Evolutionary conservation across 129 eudicot species (phyloP), one percentile per base, ranked within the genome.

Genomic region (Centrapalus pauciflorus): DNA sequence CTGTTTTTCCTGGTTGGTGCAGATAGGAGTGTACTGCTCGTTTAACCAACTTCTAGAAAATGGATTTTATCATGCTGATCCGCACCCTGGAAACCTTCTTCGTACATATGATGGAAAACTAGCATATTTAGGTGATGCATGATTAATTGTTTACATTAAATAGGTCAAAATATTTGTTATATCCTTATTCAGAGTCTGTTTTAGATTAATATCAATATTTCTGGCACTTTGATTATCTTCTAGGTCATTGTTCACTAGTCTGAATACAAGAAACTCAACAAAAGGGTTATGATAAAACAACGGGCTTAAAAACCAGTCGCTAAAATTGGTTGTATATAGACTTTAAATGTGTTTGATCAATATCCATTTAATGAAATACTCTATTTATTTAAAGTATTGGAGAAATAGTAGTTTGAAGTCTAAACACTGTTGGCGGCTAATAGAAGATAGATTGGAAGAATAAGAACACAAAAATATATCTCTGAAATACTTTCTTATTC

Each of bases 61-160:
- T 81, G 99, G 99, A 2, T 94, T 94, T 68, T 94, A 94, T 79
- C 99, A 94, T 55, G 99, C 99, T 32, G 99, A 94, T 82, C 99
- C 99, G 45, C 99, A 94, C 78, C 99, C 99, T 61, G 99, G 99
- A 71, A 94, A 94, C 85, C 80, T 94, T 24, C 91, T 94, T 26
- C 97, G 97, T 55, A 89, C 97, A 71, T 70, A 81, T 80, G 99
- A 94, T 74, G 97, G 99, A 51, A 89, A 89, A 71, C 79, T 94
- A 62, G 99, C 99, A 17, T 94, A 94, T 84, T 69, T 94, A 82
- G 99, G 99, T 94, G 86, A 61, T 75, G 16, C 9, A 43, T 46
- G 10, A 5, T 64, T n/a, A 37, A n/a, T 26, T 28, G 43, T 43
- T 33, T 67, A 35, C 77, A 51, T 33, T 17, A 43, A 48, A 27